Conservation (phyloP, 75 land plant species). For the Pseudotsuga menziesii region DNA sequence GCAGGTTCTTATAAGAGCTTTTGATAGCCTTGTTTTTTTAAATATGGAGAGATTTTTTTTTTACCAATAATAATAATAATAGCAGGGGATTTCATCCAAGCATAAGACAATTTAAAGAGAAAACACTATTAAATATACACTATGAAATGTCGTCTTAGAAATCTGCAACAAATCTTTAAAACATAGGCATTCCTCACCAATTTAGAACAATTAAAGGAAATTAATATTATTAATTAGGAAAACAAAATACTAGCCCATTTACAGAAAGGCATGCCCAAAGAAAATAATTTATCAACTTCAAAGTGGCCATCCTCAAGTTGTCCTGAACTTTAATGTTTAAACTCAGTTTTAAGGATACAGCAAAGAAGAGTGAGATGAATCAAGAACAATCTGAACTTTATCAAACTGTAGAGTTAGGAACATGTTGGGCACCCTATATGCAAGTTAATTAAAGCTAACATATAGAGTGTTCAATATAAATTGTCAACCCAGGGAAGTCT, state of each 20-base stretch:
- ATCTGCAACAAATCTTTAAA: not conserved
- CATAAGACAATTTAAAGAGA: not conserved
- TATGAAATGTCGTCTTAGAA: not conserved
- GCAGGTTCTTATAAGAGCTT: too few relatives aligned
- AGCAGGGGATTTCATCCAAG: not conserved
- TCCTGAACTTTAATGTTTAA: not conserved
- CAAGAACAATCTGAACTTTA: constrained; percentile 2
- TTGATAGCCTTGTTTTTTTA: too few relatives aligned
- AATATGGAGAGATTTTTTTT: too few relatives aligned
- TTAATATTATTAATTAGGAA: not conserved
- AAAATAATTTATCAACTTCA: constrained; percentile 64
- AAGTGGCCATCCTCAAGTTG: constrained; percentile 23
- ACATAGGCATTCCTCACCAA: not conserved
- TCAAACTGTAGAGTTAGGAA: constrained; percentile 14
- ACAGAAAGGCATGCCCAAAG: constrained; percentile 60
- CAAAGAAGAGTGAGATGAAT: constrained; percentile 11
- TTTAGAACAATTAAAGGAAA: not conserved
- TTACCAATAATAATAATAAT: not conserved
- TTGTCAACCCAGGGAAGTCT: too few relatives aligned
- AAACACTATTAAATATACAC: not conserved
- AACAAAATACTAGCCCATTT: not conserved
- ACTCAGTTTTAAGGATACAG: constrained; percentile 8
- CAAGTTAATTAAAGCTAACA: too few relatives aligned
- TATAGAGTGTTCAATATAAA: too few relatives aligned
- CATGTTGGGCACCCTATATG: too few relatives aligned